Conservation (phyloP, 768 basidiomycete genomes). For the Leccinum aurantiacum region DNA sequence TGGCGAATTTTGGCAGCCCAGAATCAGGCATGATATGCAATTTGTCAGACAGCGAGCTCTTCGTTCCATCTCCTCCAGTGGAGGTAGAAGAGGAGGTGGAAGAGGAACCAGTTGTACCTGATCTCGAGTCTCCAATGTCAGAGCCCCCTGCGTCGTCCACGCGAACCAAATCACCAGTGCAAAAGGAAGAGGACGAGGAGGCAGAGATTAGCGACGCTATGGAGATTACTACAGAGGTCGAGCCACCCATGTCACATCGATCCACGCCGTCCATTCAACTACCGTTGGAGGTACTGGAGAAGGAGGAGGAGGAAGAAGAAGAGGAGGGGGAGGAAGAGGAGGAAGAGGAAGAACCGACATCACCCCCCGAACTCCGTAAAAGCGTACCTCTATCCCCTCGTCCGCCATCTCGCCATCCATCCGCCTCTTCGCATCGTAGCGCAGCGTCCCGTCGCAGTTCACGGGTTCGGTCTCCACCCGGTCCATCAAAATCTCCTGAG, state of each 20-base stretch:
- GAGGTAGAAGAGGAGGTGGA: slow-evolving; percentile 7
- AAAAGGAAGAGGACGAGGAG: slow-evolving; percentile 28
- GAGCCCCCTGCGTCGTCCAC: slow-evolving; percentile 33
- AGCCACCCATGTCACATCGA: slow-evolving; percentile 12
- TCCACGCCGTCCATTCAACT: slow-evolving; percentile 20
- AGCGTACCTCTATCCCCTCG: slow-evolving; percentile 11
- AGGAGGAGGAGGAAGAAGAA: slow-evolving; percentile 19
- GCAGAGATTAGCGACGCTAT: slow-evolving; percentile 20
- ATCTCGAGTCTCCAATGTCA: slow-evolving; percentile 34
- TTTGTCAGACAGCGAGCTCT: slow-evolving; percentile 36
- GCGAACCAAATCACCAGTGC: slow-evolving; percentile 22
- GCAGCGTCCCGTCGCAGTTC: slow-evolving; percentile 22
- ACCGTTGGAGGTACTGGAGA: slow-evolving; percentile 7
- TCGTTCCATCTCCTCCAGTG: slow-evolving; percentile 18
- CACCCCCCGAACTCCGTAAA: slow-evolving; percentile 2
- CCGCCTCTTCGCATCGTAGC: slow-evolving; percentile 16
- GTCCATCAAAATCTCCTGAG: slow-evolving; percentile 12
- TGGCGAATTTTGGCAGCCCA: slow-evolving; percentile 30
- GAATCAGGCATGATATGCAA: slow-evolving; percentile 42
- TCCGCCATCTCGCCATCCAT: slow-evolving; percentile 20
- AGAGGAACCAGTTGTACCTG: slow-evolving; percentile 15
- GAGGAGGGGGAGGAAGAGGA: slow-evolving; percentile 15
- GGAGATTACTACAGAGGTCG: slow-evolving; percentile 12
- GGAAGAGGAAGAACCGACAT: slow-evolving; percentile 13
- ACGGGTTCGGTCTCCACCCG: slow-evolving; percentile 10